phyloP scores from a whole-genome alignment of 768 basidiomycete genomes.

The Hericium rajendrae region DNA sequence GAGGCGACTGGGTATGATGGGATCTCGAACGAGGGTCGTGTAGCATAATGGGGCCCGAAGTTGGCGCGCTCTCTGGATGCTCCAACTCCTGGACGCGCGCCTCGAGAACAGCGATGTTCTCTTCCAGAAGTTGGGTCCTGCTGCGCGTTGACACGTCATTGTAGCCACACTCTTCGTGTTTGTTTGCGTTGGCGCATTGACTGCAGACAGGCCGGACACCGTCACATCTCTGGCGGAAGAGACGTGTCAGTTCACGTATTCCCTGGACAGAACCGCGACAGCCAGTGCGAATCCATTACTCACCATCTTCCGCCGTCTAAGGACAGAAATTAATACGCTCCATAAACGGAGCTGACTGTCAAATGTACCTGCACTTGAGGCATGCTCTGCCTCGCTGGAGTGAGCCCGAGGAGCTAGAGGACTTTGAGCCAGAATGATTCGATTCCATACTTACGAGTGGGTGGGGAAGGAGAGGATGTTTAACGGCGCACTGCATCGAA shows the following conservation, averaged over 20 bases:
- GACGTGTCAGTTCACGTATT: not conserved
- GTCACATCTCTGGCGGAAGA: conserved; percentile 48
- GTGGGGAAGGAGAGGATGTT: too few species aligned
- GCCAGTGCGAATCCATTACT: not conserved
- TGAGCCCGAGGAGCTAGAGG: conserved; percentile 6
- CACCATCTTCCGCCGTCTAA: conserved; percentile 15
- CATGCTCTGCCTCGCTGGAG: conserved; percentile 16
- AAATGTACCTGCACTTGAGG: conserved; percentile 13
- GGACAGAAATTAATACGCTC: not conserved
- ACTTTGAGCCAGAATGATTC: not conserved
- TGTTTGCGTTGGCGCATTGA: conserved; percentile 45
- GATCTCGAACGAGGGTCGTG: conserved; percentile 12
- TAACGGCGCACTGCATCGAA: too few species aligned
- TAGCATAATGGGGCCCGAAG: conserved; percentile 6
- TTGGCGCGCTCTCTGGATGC: conserved; percentile 3
- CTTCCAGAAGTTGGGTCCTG: conserved; percentile 48
- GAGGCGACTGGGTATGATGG: not conserved
- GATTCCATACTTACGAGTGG: too few species aligned
- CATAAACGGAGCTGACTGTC: not conserved
- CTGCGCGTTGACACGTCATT: conserved; percentile 50
- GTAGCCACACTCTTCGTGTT: conserved; percentile 63
- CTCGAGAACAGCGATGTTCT: conserved; percentile 44
- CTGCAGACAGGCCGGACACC: conserved; percentile 57
- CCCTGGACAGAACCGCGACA: not conserved
- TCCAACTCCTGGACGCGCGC: conserved; percentile 31